Base-by-base conservation (phyloP, 2,329 filamentous ascomycete species). In the Aureobasidium uvarum region DNA sequence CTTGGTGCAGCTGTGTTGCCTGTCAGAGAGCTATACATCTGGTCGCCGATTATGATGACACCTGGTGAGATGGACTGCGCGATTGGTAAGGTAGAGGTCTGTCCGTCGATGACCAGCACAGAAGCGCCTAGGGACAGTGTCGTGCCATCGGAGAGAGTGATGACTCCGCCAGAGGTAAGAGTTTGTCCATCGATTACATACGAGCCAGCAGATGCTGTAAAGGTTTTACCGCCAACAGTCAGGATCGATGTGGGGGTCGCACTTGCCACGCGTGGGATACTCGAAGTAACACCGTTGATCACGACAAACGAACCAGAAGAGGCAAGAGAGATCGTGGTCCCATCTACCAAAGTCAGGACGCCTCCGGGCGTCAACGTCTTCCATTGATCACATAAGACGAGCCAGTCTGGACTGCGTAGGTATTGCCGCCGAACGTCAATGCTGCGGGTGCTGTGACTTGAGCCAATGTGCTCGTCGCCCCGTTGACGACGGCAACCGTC, bases 41-140 rank as follows among this genome's bases (percentile, higher is more conserved):
- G 59, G 10, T 69, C 70, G 11, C 69, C 72, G 36, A 76, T 70
- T 5, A 73, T 75, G 45, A 75, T 69, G 43, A 75, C 62, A 3
- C 73, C 74, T 25, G 73, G 70, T 20, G 68, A 66, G 0, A 71
- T 74, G 0, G 69, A 64, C n/a, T 66, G 66, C 5, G 70, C 8
- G 11, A 16, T 51, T 5, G 60, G 60, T 16, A 63, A 38, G 11
- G 66, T 62, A 3, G 67, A 65, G 2, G 65, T 46, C n/a, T 55
- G 2, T 16, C 76, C 77, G 36, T 76, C 76, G 50, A 81, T 67
- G 6, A 81, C 75, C 2, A 81, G 66, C 31, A 74, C 75, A 7
- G 74, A 75, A 28, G 77, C 78, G 5, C 71, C 75, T 0, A 74
- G 69, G 2, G 69, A 78, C 6, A 76, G 71, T 1, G 65, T 66